Evolutionary conservation across 1,284 basidiomycete genomes (phyloP), one percentile per base, ranked within the genome.

Genomic region (Malassezia globosa): DNA sequence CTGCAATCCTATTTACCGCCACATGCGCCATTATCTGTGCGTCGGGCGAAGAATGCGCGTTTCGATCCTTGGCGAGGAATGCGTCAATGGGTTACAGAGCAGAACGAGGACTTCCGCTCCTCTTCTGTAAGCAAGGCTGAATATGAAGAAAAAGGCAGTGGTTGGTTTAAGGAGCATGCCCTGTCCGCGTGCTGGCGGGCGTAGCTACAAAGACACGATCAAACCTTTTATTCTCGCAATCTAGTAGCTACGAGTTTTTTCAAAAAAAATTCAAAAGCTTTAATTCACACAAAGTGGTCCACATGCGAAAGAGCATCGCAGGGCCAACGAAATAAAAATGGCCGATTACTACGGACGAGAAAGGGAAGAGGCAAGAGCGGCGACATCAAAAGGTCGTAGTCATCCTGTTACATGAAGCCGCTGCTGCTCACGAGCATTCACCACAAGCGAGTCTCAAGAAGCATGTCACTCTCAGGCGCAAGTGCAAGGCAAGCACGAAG

Each of bases 61-160:
- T 69, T 83, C 46, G 89, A 94, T 66, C 82, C 89, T 4, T 97
- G 90, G 90, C 77, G 78, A 39, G 92, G 92, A 5, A 94, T 95
- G 86, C 84, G 85, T 4, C 77, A 77, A 51, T 94, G 89, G 75
- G 80, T 82, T 21, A 82, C 47, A 1, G 23, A 43, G 8, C 40
- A 61, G 3, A 7, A 26, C 1, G 52, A 66, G 1, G 39, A 31
- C 19, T 64, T 63, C 53, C 65, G 64, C 36, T 66, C 71, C 18
- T 77, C 81, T 1, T 77, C 85, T 29, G 70, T 80, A 37, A 85
- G 83, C 3, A 80, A 77, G 61, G 80, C 78, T 4, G 86, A 94
- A 64, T 99, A 95, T 59, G 82, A 89, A 3, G 94, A 99, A 72
- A 81, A 81, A 74, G 94, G 94, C 0, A 80, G 81, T 2, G 90